Percentiles rank a stretch among this genome's conserved stretches.
Conservation (phyloP, 495 filamentous ascomycete genomes). For the Chaetomium tenue region DNA sequence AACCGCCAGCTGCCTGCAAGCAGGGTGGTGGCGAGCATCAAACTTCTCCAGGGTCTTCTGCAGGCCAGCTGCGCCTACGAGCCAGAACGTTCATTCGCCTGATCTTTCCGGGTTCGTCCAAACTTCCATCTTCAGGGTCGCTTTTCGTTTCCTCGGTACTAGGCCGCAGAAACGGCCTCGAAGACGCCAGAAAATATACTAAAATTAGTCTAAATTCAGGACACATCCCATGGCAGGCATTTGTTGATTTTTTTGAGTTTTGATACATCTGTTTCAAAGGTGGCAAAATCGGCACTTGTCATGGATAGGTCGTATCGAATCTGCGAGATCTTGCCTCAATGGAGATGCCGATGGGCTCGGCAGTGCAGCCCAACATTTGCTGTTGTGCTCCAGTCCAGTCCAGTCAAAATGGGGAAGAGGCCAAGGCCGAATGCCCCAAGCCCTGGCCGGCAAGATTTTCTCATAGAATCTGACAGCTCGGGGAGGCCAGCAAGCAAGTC, state of each 20-base stretch:
- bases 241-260: neutral
- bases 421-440: neutral
- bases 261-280: neutral
- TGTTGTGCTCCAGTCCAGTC: neutral
- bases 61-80: no score
- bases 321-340: constrained; percentile 3
- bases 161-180: no score
- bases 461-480: neutral
- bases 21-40: neutral
- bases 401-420: neutral
- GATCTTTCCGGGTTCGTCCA: no score
- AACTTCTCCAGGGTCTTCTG: no score
- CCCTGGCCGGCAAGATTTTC: neutral
- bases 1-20: neutral
- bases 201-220: neutral
- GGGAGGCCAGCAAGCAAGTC: neutral
- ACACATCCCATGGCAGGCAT: neutral
- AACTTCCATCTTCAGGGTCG: no score
- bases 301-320: neutral
- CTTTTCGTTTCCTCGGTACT: no score
- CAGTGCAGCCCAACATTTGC: neutral
- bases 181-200: neutral
- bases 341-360: constrained; percentile 5
- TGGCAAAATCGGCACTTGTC: neutral
- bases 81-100: no score